phyloP scores from a whole-genome alignment of 257 asterid genomes.

The Jacaranda mimosifolia region DNA sequence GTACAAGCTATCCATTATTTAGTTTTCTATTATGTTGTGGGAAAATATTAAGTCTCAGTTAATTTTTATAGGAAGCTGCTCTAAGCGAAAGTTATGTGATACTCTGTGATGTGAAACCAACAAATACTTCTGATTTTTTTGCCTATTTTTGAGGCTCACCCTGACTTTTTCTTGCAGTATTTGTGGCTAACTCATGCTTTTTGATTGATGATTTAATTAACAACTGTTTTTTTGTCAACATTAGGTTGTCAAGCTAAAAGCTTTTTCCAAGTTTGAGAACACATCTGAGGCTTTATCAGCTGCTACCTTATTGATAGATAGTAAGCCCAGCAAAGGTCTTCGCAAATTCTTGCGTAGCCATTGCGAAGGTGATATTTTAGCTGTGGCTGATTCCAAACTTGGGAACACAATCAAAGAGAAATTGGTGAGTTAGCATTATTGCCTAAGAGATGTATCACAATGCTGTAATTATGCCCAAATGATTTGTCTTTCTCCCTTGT shows the following conservation, averaged over 20 bases:
- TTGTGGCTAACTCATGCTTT: neutral
- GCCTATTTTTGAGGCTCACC: neutral
- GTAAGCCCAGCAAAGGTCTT: conserved; percentile 80
- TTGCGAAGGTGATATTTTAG: conserved; percentile 71
- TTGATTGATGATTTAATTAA: neutral
- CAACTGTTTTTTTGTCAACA: neutral
- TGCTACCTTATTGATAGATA: conserved; percentile 67
- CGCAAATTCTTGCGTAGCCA: conserved; percentile 80
- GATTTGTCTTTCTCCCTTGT: neutral
- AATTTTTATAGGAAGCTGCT: too few relatives aligned
- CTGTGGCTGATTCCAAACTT: conserved; percentile 87
- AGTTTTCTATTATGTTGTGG: neutral
- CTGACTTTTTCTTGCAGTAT: neutral
- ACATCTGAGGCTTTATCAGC: conserved; percentile 83
- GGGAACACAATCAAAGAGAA: conserved; percentile 88
- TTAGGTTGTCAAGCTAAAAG: conserved; percentile 83
- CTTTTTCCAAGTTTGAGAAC: conserved; percentile 82
- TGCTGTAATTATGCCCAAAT: neutral
- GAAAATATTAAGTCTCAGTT: too few relatives aligned
- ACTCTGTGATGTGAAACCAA: too few relatives aligned
- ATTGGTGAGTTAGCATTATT: conserved; percentile 59
- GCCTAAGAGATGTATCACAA: neutral
- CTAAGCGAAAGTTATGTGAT: neutral
- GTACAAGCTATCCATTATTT: neutral
- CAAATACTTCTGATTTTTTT: too few relatives aligned